A percentile compares a stretch with the other conserved stretches of the same genome.
These are phyloP conservation scores for Mortierella sp. DNA, from an alignment of 371 early-diverging fungal genomes.

Conservation along the genomic window DNA sequence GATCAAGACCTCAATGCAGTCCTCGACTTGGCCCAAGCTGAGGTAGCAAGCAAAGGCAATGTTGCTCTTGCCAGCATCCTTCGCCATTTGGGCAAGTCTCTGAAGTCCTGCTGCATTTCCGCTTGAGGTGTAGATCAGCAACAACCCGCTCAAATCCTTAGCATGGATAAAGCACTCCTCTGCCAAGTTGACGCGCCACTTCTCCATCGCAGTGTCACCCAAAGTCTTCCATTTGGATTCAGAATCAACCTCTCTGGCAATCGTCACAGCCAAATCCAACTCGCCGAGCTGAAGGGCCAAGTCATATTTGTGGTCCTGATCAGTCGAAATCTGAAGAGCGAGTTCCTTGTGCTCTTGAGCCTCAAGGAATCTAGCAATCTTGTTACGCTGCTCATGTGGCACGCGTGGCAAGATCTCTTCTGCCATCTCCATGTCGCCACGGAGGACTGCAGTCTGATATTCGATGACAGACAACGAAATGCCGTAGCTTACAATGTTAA, in stretches of 20 bases:
- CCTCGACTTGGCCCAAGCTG: slow-evolving; percentile 79
- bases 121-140: slow-evolving; percentile 91
- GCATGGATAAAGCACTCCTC: slow-evolving; percentile 92
- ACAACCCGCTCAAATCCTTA: slow-evolving; percentile 89
- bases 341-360: slow-evolving; percentile 91
- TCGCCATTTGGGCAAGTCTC: slow-evolving; percentile 84
- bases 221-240: slow-evolving; percentile 94
- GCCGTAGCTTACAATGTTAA: slow-evolving; percentile 90
- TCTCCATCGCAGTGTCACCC: slow-evolving; percentile 90
- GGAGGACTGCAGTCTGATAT: slow-evolving; percentile 96
- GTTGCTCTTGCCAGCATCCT: slow-evolving; percentile 87
- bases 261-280: slow-evolving; percentile 87
- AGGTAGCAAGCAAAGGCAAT: slow-evolving; percentile 91
- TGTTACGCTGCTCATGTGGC: slow-evolving; percentile 89
- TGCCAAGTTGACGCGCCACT: slow-evolving; percentile 91
- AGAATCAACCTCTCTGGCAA: slow-evolving; percentile 86
- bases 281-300: slow-evolving; percentile 90
- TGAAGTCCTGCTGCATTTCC: slow-evolving; percentile 86
- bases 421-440: slow-evolving; percentile 91
- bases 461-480: slow-evolving; percentile 94
- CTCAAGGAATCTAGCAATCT: slow-evolving; percentile 96
- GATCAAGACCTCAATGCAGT: slow-evolving; percentile 87
- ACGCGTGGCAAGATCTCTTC: slow-evolving; percentile 84
- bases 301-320: slow-evolving; percentile 96
- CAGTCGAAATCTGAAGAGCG: slow-evolving; percentile 93